phyloP scores from a whole-genome alignment of 2,329 filamentous ascomycete species.

The Verticillium tricorpus region DNA sequence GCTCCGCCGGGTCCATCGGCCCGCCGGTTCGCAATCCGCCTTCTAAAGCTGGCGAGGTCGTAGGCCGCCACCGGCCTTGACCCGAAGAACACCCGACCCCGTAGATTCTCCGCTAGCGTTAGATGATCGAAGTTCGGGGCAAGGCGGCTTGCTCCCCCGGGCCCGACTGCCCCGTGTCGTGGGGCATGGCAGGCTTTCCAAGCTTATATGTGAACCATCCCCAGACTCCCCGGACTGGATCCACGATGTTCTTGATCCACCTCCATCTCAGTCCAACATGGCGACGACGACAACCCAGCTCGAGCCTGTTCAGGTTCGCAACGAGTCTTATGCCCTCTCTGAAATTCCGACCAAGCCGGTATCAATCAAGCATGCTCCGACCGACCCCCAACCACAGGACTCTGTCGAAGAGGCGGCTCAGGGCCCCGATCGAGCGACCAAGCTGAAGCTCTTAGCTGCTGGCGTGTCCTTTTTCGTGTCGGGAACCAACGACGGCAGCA shows the following conservation, averaged over 20 bases:
- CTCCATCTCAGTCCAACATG: neutral
- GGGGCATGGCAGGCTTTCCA: neutral
- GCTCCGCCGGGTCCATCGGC: neutral
- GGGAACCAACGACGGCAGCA: slow-evolving; percentile 59
- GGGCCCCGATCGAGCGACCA: slow-evolving; percentile 15
- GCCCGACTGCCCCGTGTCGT: neutral
- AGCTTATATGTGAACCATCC: neutral
- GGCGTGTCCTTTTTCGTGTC: slow-evolving; percentile 62
- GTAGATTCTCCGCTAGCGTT: neutral
- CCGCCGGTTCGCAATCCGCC: neutral
- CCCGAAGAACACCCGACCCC: neutral
- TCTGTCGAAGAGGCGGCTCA: neutral
- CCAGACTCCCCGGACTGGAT: neutral
- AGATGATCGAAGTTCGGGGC: neutral
- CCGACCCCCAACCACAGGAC: neutral
- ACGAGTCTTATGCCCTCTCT: neutral
- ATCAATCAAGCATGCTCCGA: neutral
- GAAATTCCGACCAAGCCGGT: neutral
- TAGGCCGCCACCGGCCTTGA: no score
- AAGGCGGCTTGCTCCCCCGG: neutral
- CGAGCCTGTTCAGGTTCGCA: neutral
- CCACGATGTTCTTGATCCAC: neutral
- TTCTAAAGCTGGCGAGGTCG: neutral
- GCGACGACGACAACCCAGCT: slow-evolving; percentile 1
- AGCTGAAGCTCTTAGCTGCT: slow-evolving; percentile 48